These are phyloP conservation scores for Colletotrichum lini DNA, from an alignment of 2,329 filamentous ascomycete genomes.

Conservation along the genomic window DNA sequence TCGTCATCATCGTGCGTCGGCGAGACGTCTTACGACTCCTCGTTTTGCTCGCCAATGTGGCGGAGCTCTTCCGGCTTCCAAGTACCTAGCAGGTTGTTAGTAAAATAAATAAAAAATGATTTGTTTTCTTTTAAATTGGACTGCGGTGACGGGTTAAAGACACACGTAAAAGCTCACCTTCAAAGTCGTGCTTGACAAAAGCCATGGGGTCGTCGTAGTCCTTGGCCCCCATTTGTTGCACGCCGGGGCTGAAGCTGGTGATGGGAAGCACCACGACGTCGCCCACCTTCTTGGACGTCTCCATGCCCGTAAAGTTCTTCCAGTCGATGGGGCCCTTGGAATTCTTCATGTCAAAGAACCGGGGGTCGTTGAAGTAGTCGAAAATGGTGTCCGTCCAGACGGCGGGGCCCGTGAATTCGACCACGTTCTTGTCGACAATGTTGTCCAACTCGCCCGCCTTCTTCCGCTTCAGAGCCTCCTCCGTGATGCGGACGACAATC, in stretches of 20 bases:
- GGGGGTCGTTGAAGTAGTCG: conserved; percentile 91
- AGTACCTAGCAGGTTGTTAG: conserved; percentile 65
- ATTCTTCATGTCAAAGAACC: conserved; percentile 85
- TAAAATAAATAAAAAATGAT: too few relatives aligned
- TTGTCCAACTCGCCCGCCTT: conserved; percentile 73
- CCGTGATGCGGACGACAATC: conserved; percentile 87
- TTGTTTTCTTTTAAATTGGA: too few relatives aligned
- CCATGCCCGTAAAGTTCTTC: conserved; percentile 91
- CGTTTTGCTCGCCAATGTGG: conserved; percentile 71
- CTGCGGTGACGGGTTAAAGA: too few relatives aligned
- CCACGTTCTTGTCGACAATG: conserved; percentile 76
- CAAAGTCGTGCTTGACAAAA: conserved; percentile 97
- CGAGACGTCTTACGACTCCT: conserved; percentile 42
- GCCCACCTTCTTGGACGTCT: conserved; percentile 85
- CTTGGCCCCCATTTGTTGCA: conserved; percentile 91
- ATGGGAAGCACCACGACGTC: conserved; percentile 96
- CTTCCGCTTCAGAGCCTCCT: conserved; percentile 84
- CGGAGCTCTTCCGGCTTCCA: conserved; percentile 83
- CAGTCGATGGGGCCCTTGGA: conserved; percentile 84
- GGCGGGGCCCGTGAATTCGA: conserved; percentile 95
- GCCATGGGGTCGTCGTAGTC: conserved; percentile 95
- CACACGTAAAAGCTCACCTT: conserved; percentile 72
- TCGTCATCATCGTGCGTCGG: conserved; percentile 16
- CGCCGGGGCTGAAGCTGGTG: conserved; percentile 96
- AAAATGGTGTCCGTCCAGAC: conserved; percentile 96